Conservation (phyloP, 805 yeast species). For the Kodamaea hsintzibuensis region DNA sequence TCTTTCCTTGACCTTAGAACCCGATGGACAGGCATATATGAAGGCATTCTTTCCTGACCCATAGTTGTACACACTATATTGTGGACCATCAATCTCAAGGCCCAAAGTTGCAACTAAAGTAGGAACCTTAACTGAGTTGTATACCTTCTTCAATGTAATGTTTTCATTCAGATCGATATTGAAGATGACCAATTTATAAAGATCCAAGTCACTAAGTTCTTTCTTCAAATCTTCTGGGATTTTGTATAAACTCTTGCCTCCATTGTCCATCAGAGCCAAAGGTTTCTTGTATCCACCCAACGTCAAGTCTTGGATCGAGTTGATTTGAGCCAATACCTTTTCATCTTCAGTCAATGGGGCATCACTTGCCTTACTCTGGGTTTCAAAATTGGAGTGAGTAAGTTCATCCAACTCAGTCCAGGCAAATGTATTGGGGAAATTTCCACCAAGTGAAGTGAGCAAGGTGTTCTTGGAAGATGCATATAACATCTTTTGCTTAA, state of each 20-base stretch:
- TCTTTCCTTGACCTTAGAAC: constrained; percentile 84
- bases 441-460: constrained; percentile 70
- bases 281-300: constrained; percentile 28
- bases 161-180: constrained; percentile 54
- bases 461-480: constrained; percentile 86
- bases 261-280: constrained; percentile 37
- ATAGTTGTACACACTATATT: constrained; percentile 54
- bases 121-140: constrained; percentile 18
- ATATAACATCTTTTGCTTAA: constrained; percentile 86
- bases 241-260: constrained; percentile 23
- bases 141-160: constrained; percentile 24
- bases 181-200: constrained; percentile 44
- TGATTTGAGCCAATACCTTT: constrained; percentile 46
- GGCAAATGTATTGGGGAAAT: constrained; percentile 46
- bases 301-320: constrained; percentile 32
- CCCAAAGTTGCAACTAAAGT: constrained; percentile 23
- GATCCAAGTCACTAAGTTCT: constrained; percentile 22
- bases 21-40: constrained; percentile 87
- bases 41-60: constrained; percentile 46
- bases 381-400: constrained; percentile 46
- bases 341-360: constrained; percentile 64
- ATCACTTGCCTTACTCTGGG: constrained; percentile 21
- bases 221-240: constrained; percentile 28
- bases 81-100: constrained; percentile 28
- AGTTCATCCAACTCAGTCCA: constrained; percentile 61